Conservation (phyloP, 805 yeast species). For the Metschnikowia continentalis region DNA sequence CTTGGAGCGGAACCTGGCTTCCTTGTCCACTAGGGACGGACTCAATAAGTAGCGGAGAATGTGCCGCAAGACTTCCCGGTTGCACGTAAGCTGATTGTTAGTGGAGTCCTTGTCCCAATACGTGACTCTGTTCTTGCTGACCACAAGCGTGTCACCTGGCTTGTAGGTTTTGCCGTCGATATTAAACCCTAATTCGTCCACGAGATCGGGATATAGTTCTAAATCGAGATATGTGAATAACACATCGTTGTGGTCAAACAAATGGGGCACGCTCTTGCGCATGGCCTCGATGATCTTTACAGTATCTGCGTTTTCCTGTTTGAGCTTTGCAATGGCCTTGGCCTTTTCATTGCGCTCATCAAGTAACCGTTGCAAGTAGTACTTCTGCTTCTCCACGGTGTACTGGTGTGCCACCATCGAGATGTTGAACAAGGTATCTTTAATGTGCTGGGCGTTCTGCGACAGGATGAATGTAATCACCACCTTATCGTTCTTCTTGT, state of each 20-base stretch:
- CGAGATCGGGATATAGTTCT: conserved; percentile 28
- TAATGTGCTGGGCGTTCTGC: conserved; percentile 27
- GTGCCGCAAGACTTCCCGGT: conserved; percentile 29
- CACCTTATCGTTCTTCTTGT: conserved; percentile 38
- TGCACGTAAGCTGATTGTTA: conserved; percentile 36
- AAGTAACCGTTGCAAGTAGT: conserved; percentile 32
- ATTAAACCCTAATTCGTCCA: conserved; percentile 35
- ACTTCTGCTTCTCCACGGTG: conserved; percentile 39
- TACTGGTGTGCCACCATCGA: conserved; percentile 49
- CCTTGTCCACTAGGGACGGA: conserved; percentile 21
- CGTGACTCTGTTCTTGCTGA: conserved; percentile 40
- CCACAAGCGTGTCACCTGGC: conserved; percentile 55
- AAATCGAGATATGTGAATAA: conserved; percentile 51
- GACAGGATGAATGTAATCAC: conserved; percentile 48
- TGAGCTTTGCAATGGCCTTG: conserved; percentile 40
- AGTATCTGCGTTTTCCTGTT: conserved; percentile 40
- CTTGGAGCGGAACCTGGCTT: conserved; percentile 18
- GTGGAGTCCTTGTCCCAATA: conserved; percentile 30
- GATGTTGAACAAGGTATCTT: conserved; percentile 33
- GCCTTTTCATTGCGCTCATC: conserved; percentile 34
- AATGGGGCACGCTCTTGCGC: conserved; percentile 47
- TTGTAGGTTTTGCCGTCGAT: conserved; percentile 28
- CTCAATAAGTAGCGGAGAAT: conserved; percentile 39
- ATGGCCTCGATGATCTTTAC: conserved; percentile 44
- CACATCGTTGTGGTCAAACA: conserved; percentile 40